These are phyloP conservation scores for Yamadazyma laniorum DNA, from an alignment of 805 yeast species.

Conservation along the genomic window DNA sequence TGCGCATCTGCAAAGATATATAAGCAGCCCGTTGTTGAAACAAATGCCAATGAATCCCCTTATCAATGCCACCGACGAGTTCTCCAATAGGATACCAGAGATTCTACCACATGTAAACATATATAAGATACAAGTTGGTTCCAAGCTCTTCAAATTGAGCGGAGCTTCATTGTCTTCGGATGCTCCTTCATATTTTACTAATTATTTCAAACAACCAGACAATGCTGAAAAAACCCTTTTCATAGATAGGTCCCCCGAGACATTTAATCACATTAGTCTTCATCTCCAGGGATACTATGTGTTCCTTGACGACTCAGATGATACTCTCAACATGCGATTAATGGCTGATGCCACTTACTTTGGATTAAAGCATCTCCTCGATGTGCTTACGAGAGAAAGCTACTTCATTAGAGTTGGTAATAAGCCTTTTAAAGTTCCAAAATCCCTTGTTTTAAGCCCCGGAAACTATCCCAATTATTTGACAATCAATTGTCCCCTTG, in stretches of 20 bases:
- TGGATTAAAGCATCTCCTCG: slow-evolving; percentile 55
- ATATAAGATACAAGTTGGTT: slow-evolving; percentile 71
- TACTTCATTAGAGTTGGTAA: slow-evolving; percentile 60
- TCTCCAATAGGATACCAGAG: slow-evolving; percentile 45
- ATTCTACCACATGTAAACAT: slow-evolving; percentile 67
- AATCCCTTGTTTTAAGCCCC: slow-evolving; percentile 47
- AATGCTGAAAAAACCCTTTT: slow-evolving; percentile 47
- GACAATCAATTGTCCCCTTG: slow-evolving; percentile 54
- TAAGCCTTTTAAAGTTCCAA: slow-evolving; percentile 56
- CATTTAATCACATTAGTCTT: slow-evolving; percentile 62
- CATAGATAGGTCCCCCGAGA: slow-evolving; percentile 71
- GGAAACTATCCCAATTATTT: slow-evolving; percentile 83
- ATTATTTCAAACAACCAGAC: slow-evolving; percentile 49
- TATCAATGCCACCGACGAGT: slow-evolving; percentile 22
- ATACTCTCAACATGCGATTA: slow-evolving; percentile 50
- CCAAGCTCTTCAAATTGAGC: slow-evolving; percentile 56
- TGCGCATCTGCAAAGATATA: too few species aligned
- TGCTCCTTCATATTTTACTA: slow-evolving; percentile 85
- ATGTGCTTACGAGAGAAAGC: slow-evolving; percentile 43
- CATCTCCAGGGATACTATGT: slow-evolving; percentile 84
- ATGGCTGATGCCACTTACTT: slow-evolving; percentile 73
- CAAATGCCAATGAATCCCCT: slow-evolving; percentile 12
- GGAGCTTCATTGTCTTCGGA: slow-evolving; percentile 87
- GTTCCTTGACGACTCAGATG: slow-evolving; percentile 55
- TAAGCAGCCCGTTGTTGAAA: too few species aligned